Conservation (phyloP, 495 filamentous ascomycete genomes). For the Xylaria grammica region DNA sequence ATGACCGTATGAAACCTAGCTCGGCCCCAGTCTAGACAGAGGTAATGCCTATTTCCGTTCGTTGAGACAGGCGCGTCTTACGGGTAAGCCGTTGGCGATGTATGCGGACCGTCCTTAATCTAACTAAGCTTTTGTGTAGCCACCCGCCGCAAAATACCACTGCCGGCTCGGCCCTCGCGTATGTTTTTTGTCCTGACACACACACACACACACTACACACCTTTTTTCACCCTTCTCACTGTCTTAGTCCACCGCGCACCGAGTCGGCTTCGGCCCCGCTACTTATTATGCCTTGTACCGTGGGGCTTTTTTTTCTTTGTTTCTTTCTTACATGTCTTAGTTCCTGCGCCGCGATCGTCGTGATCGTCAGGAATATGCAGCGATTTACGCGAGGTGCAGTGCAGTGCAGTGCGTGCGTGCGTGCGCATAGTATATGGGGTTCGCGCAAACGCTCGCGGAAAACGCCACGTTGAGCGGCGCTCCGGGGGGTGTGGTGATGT, state of each 20-base stretch:
- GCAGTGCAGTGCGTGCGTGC: no score
- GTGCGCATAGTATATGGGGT: no score
- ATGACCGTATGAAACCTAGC: no score
- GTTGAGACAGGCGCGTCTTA: background rate
- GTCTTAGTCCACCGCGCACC: background rate
- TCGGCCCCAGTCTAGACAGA: no score
- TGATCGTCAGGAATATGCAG: background rate
- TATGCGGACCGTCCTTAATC: background rate
- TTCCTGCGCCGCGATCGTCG: background rate
- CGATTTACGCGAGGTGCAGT: no score
- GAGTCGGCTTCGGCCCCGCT: background rate
- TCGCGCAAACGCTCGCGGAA: background rate
- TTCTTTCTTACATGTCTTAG: background rate
- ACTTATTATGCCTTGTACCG: no score
- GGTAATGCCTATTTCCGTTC: no score
- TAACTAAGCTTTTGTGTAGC: no score
- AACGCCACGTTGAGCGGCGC: background rate
- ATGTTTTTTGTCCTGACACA: background rate
- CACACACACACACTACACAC: no score
- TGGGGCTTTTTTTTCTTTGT: no score
- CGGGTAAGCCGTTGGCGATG: background rate
- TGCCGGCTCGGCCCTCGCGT: background rate
- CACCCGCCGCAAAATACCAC: background rate
- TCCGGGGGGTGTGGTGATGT: slow-evolving; percentile 5
- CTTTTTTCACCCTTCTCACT: no score